Base-by-base conservation (phyloP, 2,329 filamentous ascomycete genomes). In the Byssoonygena ceratinophila region DNA sequence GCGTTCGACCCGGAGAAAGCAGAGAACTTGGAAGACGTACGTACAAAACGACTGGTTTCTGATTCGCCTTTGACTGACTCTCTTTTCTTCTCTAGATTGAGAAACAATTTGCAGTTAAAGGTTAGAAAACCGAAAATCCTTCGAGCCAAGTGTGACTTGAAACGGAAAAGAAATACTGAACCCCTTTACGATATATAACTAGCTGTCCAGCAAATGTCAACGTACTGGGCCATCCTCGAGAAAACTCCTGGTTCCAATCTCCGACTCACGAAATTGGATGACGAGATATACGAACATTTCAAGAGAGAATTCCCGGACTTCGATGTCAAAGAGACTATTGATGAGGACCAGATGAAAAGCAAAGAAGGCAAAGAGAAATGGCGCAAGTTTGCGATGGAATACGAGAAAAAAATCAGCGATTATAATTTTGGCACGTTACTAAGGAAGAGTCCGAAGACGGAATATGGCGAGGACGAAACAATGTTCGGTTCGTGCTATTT, bases 71-170 rank as follows among this genome's bases (percentile, higher is more conserved):
- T 51, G 4, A n/a, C 34, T 37, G 14, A 18, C 20, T 14, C n/a
- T 23, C 23, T 7, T 1, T 51, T 29, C 5, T 7, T 46, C 39
- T 59, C 39, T 59, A 94, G 87, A 96, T 98, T 68, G 92, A 98
- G 79, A 95, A 96, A 78, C 92, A 97, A 71, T 98, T 98, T 65
- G 92, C 92, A 27, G 92, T 98, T 63, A 97, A 97, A 77, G 85
- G 86, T 88, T 64, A 43, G n/a, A n/a, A n/a, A n/a, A n/a, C n/a
- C n/a, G n/a, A 61, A 34, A 46, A 6, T 7, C 8, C 20, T 16
- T 2, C 18, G n/a, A 40, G 11, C 37, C n/a, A n/a, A n/a, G n/a
- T n/a, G n/a, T n/a, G n/a, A n/a, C n/a, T n/a, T n/a, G n/a, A n/a
- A n/a, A n/a, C n/a, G n/a, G n/a, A n/a, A 44, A 25, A 23, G 40